Conservation (phyloP, 208 protist genomes). For the Crithidia brevicula region DNA sequence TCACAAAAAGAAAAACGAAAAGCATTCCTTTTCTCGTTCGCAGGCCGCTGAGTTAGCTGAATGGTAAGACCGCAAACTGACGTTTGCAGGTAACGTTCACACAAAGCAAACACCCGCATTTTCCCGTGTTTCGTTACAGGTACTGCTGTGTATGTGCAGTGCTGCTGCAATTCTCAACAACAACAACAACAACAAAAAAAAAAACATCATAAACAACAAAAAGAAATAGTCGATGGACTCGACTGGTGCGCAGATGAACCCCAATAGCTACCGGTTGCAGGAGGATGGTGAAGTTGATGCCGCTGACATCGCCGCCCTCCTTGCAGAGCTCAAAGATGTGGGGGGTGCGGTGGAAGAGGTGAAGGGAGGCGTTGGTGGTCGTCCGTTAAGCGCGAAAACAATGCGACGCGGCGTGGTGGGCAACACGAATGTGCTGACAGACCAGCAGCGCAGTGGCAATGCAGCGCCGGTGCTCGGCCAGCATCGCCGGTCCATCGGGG, state of each 20-base stretch:
- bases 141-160: too few relatives aligned
- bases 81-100: too few relatives aligned
- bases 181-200: neutral
- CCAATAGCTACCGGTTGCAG: constrained; percentile 8
- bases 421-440: constrained; percentile 16
- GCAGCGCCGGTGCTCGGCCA: neutral
- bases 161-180: too few relatives aligned
- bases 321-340: constrained; percentile 65
- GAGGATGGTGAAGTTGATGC: constrained; percentile 28
- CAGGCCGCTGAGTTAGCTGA: too few relatives aligned
- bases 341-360: constrained; percentile 22
- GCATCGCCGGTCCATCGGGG: constrained; percentile 15
- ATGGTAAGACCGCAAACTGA: too few relatives aligned
- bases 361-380: neutral
- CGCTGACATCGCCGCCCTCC: constrained; percentile 58
- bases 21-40: too few relatives aligned
- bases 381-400: constrained; percentile 3
- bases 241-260: constrained; percentile 20
- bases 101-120: too few relatives aligned
- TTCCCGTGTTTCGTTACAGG: too few relatives aligned
- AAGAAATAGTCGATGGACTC: too few relatives aligned
- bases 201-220: neutral
- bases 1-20: too few relatives aligned
- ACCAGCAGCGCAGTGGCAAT: constrained; percentile 21
- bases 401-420: constrained; percentile 19